Conservation (phyloP, 345 rosid species). For the Barbarea vulgaris region DNA sequence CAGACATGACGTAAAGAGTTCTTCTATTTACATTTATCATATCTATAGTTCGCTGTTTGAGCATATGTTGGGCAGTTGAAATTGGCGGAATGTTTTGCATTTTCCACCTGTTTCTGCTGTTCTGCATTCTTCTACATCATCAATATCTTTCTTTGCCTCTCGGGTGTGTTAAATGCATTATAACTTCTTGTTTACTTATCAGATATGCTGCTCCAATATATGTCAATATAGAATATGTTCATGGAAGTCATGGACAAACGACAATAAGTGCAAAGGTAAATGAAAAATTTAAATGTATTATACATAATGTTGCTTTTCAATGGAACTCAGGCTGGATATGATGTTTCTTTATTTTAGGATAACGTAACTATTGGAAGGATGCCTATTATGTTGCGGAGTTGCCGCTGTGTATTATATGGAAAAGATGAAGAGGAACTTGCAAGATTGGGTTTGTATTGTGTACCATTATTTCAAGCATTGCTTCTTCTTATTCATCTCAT, state of each 20-base stretch:
- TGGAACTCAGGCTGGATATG: constrained; percentile 15
- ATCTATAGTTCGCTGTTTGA: not conserved
- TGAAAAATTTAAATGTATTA: not conserved
- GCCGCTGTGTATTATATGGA: constrained; percentile 70
- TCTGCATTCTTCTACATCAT: not conserved
- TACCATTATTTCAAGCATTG: constrained; percentile 12
- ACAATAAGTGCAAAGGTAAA: constrained; percentile 56
- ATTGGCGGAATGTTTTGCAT: constrained; percentile 9
- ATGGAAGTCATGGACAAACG: constrained; percentile 55
- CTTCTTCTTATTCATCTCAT: not conserved
- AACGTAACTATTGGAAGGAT: constrained; percentile 73
- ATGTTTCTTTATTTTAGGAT: constrained; percentile 50
- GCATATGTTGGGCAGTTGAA: not conserved
- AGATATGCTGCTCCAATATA: constrained; percentile 88
- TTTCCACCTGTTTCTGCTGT: not conserved
- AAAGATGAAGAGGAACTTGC: constrained; percentile 96
- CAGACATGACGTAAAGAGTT: constrained; percentile 69
- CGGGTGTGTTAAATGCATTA: constrained; percentile 13
- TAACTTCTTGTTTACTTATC: constrained; percentile 21
- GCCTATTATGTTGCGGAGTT: constrained; percentile 91
- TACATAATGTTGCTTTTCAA: constrained; percentile 12
- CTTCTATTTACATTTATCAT: constrained; percentile 23
- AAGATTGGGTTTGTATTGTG: constrained; percentile 65
- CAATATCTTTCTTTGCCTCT: not conserved
- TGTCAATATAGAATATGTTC: constrained; percentile 71